Percentiles rank a stretch among this genome's conserved stretches.
Evolutionary conservation across 148 eudicot genomes (phyloP).

Genomic region (Simmondsia chinensis): DNA sequence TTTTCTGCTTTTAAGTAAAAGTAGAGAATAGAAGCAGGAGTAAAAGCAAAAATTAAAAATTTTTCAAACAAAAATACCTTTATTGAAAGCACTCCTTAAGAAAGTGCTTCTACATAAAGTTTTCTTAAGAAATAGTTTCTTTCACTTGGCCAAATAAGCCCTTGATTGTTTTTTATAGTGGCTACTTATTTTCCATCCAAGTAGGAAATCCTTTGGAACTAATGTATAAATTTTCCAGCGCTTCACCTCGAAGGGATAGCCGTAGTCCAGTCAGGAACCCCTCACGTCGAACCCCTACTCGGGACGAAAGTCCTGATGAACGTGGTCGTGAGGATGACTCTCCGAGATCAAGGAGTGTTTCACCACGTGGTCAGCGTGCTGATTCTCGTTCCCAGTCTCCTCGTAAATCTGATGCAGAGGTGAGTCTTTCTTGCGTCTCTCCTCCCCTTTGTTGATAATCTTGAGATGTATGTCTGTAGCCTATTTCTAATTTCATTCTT

Average conservation of each 20-base stretch:
- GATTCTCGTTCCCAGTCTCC: conserved; percentile 83
- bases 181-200: too few relatives aligned
- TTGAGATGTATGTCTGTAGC: neutral
- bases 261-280: conserved; percentile 32
- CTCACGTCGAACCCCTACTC: conserved; percentile 24
- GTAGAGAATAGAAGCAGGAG: too few relatives aligned
- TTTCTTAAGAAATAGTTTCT: too few relatives aligned
- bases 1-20: too few relatives aligned
- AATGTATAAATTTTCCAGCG: conserved; percentile 8
- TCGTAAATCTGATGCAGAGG: conserved; percentile 71
- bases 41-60: too few relatives aligned
- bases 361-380: conserved; percentile 26
- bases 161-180: too few relatives aligned
- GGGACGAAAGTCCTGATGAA: conserved; percentile 46
- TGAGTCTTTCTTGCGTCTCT: conserved; percentile 23
- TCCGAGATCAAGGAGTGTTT: conserved; percentile 32
- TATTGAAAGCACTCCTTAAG: too few relatives aligned
- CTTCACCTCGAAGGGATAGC: conserved; percentile 24
- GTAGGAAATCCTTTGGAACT: too few relatives aligned
- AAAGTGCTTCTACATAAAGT: too few relatives aligned
- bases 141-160: too few relatives aligned
- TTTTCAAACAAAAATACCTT: too few relatives aligned
- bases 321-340: conserved; percentile 37
- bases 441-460: neutral
- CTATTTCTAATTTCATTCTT: too few relatives aligned